Percentiles rank a stretch among this genome's conserved stretches.
Evolutionary conservation across 495 filamentous ascomycete genomes (phyloP).

Genomic region (Geoglossum glabrum): DNA sequence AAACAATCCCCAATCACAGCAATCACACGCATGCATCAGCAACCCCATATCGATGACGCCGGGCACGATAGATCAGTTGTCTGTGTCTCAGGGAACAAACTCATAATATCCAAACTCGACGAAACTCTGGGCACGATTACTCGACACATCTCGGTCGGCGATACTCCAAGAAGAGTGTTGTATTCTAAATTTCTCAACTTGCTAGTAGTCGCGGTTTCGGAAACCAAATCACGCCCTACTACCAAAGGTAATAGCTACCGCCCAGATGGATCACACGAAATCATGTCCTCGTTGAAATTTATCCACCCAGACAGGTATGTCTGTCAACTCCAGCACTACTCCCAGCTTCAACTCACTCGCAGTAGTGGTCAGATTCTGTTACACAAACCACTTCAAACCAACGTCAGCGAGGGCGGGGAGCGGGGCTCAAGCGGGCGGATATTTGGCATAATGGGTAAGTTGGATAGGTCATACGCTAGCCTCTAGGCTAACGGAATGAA

Average conservation of each 20-base stretch:
- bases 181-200: constrained; percentile 30
- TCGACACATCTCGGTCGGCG: constrained; percentile 25
- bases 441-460: not conserved
- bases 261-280: not conserved
- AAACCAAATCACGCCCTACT: not conserved
- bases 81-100: not conserved
- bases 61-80: constrained; percentile 1
- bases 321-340: not conserved
- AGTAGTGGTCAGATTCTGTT: not conserved
- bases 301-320: constrained; percentile 7
- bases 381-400: not conserved
- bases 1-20: constrained; percentile 2
- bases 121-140: constrained; percentile 27
- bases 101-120: constrained; percentile 31
- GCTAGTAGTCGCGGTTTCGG: constrained; percentile 29
- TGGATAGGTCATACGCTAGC: not conserved
- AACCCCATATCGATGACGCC: not conserved
- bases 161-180: constrained; percentile 31
- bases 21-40: not conserved
- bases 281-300: constrained; percentile 4
- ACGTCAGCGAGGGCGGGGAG: not conserved
- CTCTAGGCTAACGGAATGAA: not conserved
- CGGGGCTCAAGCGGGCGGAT: not conserved
- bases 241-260: not conserved
- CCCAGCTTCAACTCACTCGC: not conserved